Conservation (phyloP, 768 basidiomycete species). For the Naganishia kalamii region DNA sequence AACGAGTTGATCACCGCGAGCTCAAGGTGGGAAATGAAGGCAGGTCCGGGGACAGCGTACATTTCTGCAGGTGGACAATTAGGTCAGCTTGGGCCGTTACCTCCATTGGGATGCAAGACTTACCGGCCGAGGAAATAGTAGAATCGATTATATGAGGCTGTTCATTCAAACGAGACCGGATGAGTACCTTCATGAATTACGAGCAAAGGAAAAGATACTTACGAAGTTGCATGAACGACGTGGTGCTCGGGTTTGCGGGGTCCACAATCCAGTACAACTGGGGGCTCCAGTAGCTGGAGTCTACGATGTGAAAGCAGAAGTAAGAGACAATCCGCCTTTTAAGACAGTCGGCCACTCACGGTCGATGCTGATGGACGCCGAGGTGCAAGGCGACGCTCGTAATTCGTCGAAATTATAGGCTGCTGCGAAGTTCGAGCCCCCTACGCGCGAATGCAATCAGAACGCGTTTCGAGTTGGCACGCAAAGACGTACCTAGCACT, state of each 20-base stretch:
- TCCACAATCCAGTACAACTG: constrained; percentile 21
- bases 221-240: not conserved
- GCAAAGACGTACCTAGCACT: constrained; percentile 29
- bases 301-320: too few species aligned
- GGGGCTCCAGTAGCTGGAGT: too few species aligned
- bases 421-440: constrained; percentile 32
- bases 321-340: not conserved
- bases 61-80: not conserved
- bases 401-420: constrained; percentile 33
- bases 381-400: constrained; percentile 31
- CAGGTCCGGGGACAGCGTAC: not conserved
- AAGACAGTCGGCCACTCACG: not conserved
- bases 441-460: not conserved
- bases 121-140: constrained; percentile 8
- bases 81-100: not conserved
- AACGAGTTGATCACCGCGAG: not conserved
- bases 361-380: constrained; percentile 14
- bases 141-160: not conserved
- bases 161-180: too few species aligned
- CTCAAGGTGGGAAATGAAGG: not conserved
- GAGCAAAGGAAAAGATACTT: too few species aligned
- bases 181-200: too few species aligned
- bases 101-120: not conserved
- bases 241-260: not conserved
- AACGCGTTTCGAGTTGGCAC: not conserved